A percentile compares a stretch with the other conserved stretches of the same genome.
phyloP scores from a whole-genome alignment of 1,139 yeast genomes.

The Taiozyma sp. region DNA sequence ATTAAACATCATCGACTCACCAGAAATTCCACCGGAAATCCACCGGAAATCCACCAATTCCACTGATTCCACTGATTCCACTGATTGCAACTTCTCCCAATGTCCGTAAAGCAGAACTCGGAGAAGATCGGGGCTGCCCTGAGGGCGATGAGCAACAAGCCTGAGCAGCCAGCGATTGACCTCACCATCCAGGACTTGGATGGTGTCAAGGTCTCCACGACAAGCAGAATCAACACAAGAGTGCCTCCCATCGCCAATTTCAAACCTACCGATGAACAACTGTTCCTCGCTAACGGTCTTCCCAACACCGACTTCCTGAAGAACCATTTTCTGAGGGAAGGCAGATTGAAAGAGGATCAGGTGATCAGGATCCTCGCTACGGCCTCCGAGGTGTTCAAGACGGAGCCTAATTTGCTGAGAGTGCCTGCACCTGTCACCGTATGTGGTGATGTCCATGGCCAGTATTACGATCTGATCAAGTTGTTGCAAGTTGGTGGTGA shows the following conservation, averaged over 20 bases:
- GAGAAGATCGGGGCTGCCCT: conserved; percentile 72
- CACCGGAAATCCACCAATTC: not conserved
- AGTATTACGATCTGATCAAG: conserved; percentile 85
- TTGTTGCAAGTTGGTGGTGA: conserved; percentile 93
- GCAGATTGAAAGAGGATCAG: conserved; percentile 71
- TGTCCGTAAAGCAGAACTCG: conserved; percentile 39
- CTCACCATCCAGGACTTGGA: conserved; percentile 57
- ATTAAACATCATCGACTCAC: too few relatives aligned
- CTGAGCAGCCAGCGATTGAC: conserved; percentile 31
- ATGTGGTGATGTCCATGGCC: conserved; percentile 97
- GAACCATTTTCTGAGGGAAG: conserved; percentile 77
- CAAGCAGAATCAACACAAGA: conserved; percentile 57
- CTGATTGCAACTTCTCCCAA: not conserved
- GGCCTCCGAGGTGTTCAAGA: conserved; percentile 64
- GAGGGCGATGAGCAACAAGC: conserved; percentile 59
- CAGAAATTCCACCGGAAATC: not conserved
- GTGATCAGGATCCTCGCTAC: conserved; percentile 60
- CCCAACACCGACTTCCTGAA: conserved; percentile 73
- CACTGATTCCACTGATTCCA: not conserved
- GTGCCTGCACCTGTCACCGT: conserved; percentile 95
- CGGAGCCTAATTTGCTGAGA: conserved; percentile 75
- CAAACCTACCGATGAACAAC: conserved; percentile 63
- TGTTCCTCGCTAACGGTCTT: conserved; percentile 58
- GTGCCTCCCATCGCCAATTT: conserved; percentile 69
- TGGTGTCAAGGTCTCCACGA: conserved; percentile 62